Evolutionary conservation across 306 rosid species (phyloP), one percentile per base, ranked within the genome.

Genomic region (Vigna reflexopilosa): DNA sequence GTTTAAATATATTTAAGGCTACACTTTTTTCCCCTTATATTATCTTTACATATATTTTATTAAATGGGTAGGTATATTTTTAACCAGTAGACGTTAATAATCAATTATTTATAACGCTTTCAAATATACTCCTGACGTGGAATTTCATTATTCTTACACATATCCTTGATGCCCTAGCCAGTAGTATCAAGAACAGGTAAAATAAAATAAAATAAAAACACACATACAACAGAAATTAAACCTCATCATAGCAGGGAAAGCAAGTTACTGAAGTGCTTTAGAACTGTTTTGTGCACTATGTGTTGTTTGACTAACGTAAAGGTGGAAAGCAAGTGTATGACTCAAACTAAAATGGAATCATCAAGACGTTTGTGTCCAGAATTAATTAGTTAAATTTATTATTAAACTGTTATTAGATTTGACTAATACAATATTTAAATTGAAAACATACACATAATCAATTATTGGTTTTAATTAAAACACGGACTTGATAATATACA

Each of bases 61-160:
- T 32, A 30, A 50, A 5, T 15, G n/a, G 61, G 45, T 49, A 49
- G 48, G 38, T 20, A 64, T 36, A 72, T 52, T 0, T 24, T 62
- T 26, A 8, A 71, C 20, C 45, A 56, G 20, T 54, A 47, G 13
- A 19, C 22, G 9, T 38, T 65, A 77, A 20, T 49, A 57, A 47
- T 17, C 0, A 13, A 77, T 36, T 10, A 11, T 9, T 82, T 32
- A 34, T 61, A 20, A 16, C 48, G 71, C 51, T 72, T 72, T 77
- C 82, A 16, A 77, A 72, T 77, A 66, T 47, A 55, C 42, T 78
- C 26, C 50, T 66, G 80, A 67, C 30, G 61, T 38, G 28, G n/a
- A 51, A 73, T 68, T 66, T 78, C 50, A 56, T 48, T 30, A 15
- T 48, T 15, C 26, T 58, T 47, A 14, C 15, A 1, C 30, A 48